Percentiles rank a stretch among this genome's conserved stretches.
phyloP scores from a whole-genome alignment of 2,329 filamentous ascomycete genomes.

The Zelopaecilomyces penicillatus region DNA sequence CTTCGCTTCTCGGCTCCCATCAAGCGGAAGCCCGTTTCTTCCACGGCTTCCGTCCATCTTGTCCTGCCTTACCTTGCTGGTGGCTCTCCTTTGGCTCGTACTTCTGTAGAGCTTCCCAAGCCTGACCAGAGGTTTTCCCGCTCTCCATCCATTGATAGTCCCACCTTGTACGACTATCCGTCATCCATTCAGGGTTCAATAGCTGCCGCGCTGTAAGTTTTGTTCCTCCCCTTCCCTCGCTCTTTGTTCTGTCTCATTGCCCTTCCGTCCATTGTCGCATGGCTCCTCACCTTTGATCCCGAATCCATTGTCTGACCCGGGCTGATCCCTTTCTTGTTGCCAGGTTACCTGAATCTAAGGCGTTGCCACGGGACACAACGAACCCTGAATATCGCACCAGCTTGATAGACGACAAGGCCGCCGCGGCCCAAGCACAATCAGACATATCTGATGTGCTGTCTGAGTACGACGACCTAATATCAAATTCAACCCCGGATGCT shows the following conservation, averaged over 20 bases:
- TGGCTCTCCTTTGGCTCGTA: constrained; percentile 15
- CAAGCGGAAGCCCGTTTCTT: constrained; percentile 53
- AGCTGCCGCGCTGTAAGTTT: background rate
- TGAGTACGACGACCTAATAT: constrained; percentile 35
- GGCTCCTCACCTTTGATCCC: no score
- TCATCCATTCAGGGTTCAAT: constrained; percentile 12
- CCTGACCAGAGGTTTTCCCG: constrained; percentile 48
- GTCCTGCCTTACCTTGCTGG: constrained; percentile 10
- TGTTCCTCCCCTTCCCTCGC: background rate
- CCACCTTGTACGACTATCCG: constrained; percentile 53
- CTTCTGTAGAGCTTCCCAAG: constrained; percentile 32
- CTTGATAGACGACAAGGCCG: constrained; percentile 25
- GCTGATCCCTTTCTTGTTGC: no score
- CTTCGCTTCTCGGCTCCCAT: constrained; percentile 28
- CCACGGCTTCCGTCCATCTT: constrained; percentile 28
- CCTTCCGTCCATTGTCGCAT: constrained; percentile 4
- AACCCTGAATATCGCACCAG: no score
- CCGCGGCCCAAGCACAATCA: constrained; percentile 34
- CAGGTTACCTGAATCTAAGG: no score
- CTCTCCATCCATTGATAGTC: constrained; percentile 49
- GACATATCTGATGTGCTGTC: constrained; percentile 32
- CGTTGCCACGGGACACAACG: no score
- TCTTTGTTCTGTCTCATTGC: background rate
- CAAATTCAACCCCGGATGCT: constrained; percentile 22
- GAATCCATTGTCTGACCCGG: no score